Evolutionary conservation across 2,329 filamentous ascomycete species (phyloP), one percentile per base, ranked within the genome.

Genomic region (Sporothrix pseudoabietina): DNA sequence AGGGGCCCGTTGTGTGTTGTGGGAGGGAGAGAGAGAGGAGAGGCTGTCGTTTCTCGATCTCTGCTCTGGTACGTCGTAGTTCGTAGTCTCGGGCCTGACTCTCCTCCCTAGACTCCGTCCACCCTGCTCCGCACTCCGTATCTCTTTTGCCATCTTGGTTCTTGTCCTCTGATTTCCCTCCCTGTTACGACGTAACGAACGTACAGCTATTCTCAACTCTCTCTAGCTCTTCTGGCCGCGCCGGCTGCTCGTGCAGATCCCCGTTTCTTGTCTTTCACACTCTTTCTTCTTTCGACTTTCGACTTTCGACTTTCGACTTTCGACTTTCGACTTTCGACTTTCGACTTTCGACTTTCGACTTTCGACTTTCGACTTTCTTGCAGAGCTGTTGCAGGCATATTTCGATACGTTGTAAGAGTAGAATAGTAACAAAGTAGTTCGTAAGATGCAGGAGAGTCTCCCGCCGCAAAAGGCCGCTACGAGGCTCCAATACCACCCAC

Each of bases 181-280:
- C 47, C 71, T 61, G 66, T n/a, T 26, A 47, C 26, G 26, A 26
- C 26, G 2, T 26, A 26, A 26, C 26, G 26, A 26, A 2, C n/a
- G 26, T 26, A 26, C 52, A 63, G 16, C 52, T 59, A 61, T 71
- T 22, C 54, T 57, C 52, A 32, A n/a, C 57, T 59, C 70, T 71
- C 57, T 47, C 30, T 54, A 41, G 19, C 59, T 70, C 30, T 54
- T 49, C 44, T 71, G 7, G 14, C 57, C 57, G 47, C 63, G 39
- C 41, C n/a, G 49, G 65, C 52, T 61, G 30, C 30, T 65, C 35
- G 30, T 66, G 68, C 26, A 44, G 44, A 71, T 71, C 68, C 44
- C 63, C 68, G 54, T 71, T 71, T 71, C 69, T 52, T 71, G 52
- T 22, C 12, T 39, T 71, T 68, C 14, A 16, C n/a, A 8, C 14